These are phyloP conservation scores for Yarrowia osloensis DNA, from an alignment of 805 yeast genomes.

Conservation along the genomic window DNA sequence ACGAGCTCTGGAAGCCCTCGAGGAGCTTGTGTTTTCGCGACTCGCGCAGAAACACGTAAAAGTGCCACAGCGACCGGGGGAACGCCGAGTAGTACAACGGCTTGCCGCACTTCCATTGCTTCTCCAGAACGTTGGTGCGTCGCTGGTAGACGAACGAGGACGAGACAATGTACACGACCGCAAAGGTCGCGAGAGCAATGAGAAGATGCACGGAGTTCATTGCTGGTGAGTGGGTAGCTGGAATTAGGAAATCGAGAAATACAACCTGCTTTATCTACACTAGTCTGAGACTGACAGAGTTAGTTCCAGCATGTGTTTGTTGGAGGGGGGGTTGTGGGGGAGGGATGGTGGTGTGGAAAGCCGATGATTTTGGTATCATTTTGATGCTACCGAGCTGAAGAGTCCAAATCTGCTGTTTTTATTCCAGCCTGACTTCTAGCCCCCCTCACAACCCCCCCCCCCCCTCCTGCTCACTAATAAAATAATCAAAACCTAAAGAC, in stretches of 20 bases:
- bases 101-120: conserved; percentile 15
- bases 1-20: conserved; percentile 9
- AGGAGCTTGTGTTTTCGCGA: conserved; percentile 22
- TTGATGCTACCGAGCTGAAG: no score
- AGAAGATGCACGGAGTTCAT: neutral
- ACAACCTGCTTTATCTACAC: neutral
- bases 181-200: neutral
- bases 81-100: neutral
- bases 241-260: neutral
- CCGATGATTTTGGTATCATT: no score
- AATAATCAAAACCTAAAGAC: neutral
- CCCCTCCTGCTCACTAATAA: conserved; percentile 9
- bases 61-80: neutral
- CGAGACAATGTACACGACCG: neutral
- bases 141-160: neutral
- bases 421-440: no score
- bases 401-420: no score
- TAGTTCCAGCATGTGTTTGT: neutral
- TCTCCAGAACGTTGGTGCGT: neutral
- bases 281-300: neutral
- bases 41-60: conserved; percentile 9
- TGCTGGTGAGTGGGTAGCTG: neutral
- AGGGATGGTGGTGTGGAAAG: neutral
- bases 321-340: neutral
- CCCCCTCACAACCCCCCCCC: no score